Evolutionary conservation across 371 early-diverging fungal genomes (phyloP), one percentile per base, ranked within the genome.

Genomic region (Dichotomocladium elegans): DNA sequence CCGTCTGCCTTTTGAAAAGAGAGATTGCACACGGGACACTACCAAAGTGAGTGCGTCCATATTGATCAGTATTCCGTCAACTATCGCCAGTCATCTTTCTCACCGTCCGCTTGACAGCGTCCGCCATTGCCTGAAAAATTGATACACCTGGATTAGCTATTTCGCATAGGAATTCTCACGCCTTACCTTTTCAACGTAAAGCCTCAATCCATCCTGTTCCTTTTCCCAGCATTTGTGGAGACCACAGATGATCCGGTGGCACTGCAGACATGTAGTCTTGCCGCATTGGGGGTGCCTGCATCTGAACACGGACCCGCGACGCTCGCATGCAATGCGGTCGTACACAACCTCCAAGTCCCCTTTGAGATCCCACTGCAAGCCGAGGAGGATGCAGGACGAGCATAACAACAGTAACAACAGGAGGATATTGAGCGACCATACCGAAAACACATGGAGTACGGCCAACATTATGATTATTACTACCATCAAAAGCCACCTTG

Each of bases 21-120:
- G 7, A 84, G 51, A 22, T 63, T 67, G 53, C 87, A 86, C 11
- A 58, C 49, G 1, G 85, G 85, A 56, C 87, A 87, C 86, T 86
- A 63, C n/a, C 34, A 31, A 19, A 44, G 27, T n/a, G 8, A 29
- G 19, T 31, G 21, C 9, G 22, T 30, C n/a, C 17, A 17, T 27
- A 15, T 8, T 48, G 33, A 14, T 40, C 5, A 8, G 21, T 15
- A 40, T 8, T 14, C 41, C 27, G 22, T 3, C 7, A 25, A 11
- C 43, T 21, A 8, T 43, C 24, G n/a, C 4, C 6, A 35, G 22
- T 19, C 35, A 9, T 19, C 7, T 9, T 58, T n/a, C 72, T 62
- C 69, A 86, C 86, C 9, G 85, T 87, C 37, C 85, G 67, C 47
- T 83, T 84, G 19, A 87, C 78, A 14, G 83, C 83, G 57, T 82